Base-by-base conservation (phyloP, 148 eudicot species). In the Chenopodium album region DNA sequence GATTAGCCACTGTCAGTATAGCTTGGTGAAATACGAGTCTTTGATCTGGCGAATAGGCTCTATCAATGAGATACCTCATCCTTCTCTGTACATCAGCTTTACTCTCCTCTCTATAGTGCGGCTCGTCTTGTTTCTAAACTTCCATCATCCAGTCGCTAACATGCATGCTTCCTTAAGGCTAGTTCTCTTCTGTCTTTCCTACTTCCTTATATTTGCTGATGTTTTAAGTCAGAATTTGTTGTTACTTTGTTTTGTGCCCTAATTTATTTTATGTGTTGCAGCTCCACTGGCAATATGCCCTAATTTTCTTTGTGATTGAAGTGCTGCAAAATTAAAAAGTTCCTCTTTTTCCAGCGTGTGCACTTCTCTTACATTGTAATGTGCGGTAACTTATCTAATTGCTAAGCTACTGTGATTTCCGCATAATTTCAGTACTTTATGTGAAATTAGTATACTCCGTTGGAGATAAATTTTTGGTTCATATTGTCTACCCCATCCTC, bases 141-240 rank as follows among this genome's bases (percentile, higher is more conserved):
- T 19, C 22, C 75, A 71, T 37, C 75, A 71, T 17, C 52, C 46
- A 28, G 5, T 56, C 22, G 75, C 52, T 29, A 4, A 71, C 50
- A 11, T 20, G 4, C 46, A 16, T 71, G 48, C 50, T 17, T 73
- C 60, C 23, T 23, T 26, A 48, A 41, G 60, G 76, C 32, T 73
- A 73, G 76, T 73, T 37, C 50, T 71, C 11, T 19, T 47, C 74
- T n/a, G 50, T 71, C 14, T 71, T 71, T 71, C 12, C 48, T 71
- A 71, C 48, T 37, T 37, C 23, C 48, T 34, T 16, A 9, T 48
- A 47, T 72, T 46, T 72, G 10, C 4, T 13, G 19, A 56, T 14
- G 22, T 4, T 26, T 1, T 3, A 26, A 73, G 1, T 8, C n/a
- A 22, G n/a, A 23, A 1, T 22, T 9, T 12, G 7, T 20, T 73